Evolutionary conservation across 371 early-diverging fungal genomes (phyloP).

Genomic region (Mortierella sp.): DNA sequence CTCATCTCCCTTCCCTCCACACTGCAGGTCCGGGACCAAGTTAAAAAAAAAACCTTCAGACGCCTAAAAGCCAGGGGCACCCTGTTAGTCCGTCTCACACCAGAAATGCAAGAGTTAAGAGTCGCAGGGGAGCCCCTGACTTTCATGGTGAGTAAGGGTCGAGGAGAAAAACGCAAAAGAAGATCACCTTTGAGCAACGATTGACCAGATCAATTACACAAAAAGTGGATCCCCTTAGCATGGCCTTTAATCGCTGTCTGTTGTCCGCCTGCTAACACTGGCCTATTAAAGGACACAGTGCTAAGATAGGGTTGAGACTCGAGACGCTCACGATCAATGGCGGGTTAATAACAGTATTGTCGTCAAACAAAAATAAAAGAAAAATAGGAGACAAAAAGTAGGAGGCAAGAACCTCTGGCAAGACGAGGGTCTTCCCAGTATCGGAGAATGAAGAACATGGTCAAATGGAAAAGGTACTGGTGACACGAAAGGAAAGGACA

Average conservation of each 20-base stretch:
- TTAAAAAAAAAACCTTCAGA: too few relatives aligned
- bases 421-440: neutral
- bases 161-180: conserved; percentile 5
- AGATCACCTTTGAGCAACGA: neutral
- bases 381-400: conserved; percentile 2
- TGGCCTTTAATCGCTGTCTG: neutral
- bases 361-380: neutral
- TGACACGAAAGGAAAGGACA: neutral
- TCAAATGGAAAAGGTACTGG: neutral
- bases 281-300: too few relatives aligned
- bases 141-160: neutral
- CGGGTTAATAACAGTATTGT: neutral
- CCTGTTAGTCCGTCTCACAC: too few relatives aligned
- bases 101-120: conserved; percentile 4
- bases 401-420: neutral
- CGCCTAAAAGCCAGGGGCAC: too few relatives aligned
- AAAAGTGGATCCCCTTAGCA: neutral
- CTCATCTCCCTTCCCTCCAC: too few relatives aligned
- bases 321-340: conserved; percentile 1
- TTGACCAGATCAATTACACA: neutral
- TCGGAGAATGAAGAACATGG: neutral
- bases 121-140: conserved; percentile 5
- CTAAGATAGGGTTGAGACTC: conserved; percentile 7
- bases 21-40: too few relatives aligned
- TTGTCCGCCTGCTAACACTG: neutral